Base-by-base conservation (phyloP, 1,139 yeast genomes). In the Pichia norvegensis region DNA sequence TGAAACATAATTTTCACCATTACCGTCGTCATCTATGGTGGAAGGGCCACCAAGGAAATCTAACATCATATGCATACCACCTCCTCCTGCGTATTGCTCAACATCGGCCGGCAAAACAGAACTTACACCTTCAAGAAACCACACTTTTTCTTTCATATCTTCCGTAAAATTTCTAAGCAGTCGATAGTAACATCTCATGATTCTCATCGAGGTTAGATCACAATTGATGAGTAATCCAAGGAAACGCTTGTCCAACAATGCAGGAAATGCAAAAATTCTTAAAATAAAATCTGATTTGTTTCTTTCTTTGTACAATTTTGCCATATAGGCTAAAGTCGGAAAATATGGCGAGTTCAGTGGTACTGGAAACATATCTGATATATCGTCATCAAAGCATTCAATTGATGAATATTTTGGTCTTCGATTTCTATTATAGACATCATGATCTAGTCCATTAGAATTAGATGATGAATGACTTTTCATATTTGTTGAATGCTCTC, bases 111-210 rank as follows among this genome's bases (percentile, higher is more conserved):
- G 94, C 44, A 90, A 70, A 1, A 87, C 95, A 50, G 80, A 80
- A 5, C 94, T 77, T 2, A 90, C 95, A 2, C 97, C 97, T 63
- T 88, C 95, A 53, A 90, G 70, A 57, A 90, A 90, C 97, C 97
- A 90, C 16, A 88, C 95, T 56, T 78, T 78, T 56, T 87, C 94
- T 60, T 84, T 85, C 83, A 85, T 82, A 58, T 86, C 95, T 21
- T 82, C 78, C 0, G 95, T 85, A 63, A 84, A 90, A 9, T 83
- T 78, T 51, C 95, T 70, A 43, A 90, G 73, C 47, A 90, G 68
- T 52, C 85, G 81, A 66, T 88, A 90, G 67, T 88, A 90, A 42
- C 86, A 82, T 55, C 94, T 72, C 85, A 90, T 85, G 52, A 90
- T 86, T 54, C 94, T 70, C 87, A 85, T 85, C 6, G 97, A 94